phyloP scores from a whole-genome alignment of 129 eudicot species.

The Deinandra increscens region DNA sequence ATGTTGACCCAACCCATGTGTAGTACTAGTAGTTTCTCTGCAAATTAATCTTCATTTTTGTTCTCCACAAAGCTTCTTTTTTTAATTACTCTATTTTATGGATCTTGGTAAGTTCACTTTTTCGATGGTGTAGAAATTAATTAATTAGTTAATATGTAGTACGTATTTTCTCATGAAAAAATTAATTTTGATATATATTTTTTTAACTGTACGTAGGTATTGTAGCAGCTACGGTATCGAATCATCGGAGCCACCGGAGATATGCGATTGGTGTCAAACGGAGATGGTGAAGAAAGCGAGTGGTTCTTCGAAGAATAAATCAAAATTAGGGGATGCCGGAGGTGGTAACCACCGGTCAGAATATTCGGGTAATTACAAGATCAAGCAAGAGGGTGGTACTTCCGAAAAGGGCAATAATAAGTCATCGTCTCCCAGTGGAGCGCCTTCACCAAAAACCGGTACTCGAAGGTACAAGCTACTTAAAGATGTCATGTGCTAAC shows the following conservation, averaged over 20 bases:
- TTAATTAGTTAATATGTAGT: no score
- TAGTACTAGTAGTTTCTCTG: no score
- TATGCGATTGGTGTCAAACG: slow-evolving; percentile 89
- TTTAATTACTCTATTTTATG: no score
- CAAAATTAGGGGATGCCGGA: slow-evolving; percentile 21
- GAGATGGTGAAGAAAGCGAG: slow-evolving; percentile 46
- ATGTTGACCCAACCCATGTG: slow-evolving; percentile 36
- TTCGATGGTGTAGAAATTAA: no score
- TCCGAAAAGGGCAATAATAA: slow-evolving; percentile 40
- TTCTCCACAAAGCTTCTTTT: slow-evolving; percentile 10
- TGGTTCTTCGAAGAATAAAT: slow-evolving; percentile 52
- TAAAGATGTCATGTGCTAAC: slow-evolving; percentile 92
- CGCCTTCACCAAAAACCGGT: slow-evolving; percentile 65
- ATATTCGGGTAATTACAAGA: slow-evolving; percentile 51
- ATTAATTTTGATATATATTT: no score
- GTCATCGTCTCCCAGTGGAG: slow-evolving; percentile 35
- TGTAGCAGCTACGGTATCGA: slow-evolving; percentile 87
- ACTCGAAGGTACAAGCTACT: slow-evolving; percentile 95
- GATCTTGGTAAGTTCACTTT: no score
- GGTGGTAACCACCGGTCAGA: slow-evolving; percentile 36
- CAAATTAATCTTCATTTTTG: slow-evolving; percentile 35
- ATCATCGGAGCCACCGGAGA: slow-evolving; percentile 46
- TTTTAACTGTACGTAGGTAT: no score
- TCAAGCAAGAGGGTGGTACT: slow-evolving; percentile 45
- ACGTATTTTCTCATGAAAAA: slow-evolving; percentile 6